phyloP scores from a whole-genome alignment of 169 alveolate species.

The Cryptosporidium xiaoi region DNA sequence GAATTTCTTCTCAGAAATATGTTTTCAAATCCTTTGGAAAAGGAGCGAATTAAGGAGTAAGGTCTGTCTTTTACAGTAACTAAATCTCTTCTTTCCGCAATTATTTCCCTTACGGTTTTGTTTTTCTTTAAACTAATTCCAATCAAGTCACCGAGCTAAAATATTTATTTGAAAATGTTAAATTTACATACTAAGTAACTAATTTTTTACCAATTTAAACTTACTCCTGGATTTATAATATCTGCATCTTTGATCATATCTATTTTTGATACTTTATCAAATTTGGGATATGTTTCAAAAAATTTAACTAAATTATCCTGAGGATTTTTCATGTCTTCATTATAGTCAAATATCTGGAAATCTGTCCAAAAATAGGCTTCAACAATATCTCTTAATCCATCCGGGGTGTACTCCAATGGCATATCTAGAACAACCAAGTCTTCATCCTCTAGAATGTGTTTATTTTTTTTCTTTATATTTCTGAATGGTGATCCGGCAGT shows the following conservation, averaged over 20 bases:
- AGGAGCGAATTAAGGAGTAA: conserved; percentile 49
- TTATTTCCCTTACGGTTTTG: conserved; percentile 5
- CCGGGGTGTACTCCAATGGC: conserved; percentile 66
- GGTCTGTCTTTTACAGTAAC: conserved; percentile 49
- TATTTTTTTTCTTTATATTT: conserved; percentile 11
- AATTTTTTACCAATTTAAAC: neutral
- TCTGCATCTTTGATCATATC: neutral
- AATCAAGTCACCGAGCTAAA: conserved; percentile 32
- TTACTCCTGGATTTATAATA: conserved; percentile 16
- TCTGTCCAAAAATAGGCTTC: conserved; percentile 69
- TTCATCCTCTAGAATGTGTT: conserved; percentile 42
- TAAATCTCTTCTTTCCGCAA: conserved; percentile 55
- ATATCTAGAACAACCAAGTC: conserved; percentile 35
- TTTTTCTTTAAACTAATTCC: neutral
- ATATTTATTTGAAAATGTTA: neutral
- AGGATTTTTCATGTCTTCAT: conserved; percentile 40
- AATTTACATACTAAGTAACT: neutral
- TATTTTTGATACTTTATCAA: neutral
- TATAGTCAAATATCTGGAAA: conserved; percentile 23
- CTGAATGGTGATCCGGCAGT: conserved; percentile 65
- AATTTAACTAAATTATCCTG: conserved; percentile 1
- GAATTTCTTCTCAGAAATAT: conserved; percentile 49
- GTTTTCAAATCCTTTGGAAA: conserved; percentile 56
- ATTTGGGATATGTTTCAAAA: conserved; percentile 34
- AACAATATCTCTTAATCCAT: conserved; percentile 60